Evolutionary conservation across 1,139 yeast genomes (phyloP).

Genomic region (Debaryomycetaceae sp.): DNA sequence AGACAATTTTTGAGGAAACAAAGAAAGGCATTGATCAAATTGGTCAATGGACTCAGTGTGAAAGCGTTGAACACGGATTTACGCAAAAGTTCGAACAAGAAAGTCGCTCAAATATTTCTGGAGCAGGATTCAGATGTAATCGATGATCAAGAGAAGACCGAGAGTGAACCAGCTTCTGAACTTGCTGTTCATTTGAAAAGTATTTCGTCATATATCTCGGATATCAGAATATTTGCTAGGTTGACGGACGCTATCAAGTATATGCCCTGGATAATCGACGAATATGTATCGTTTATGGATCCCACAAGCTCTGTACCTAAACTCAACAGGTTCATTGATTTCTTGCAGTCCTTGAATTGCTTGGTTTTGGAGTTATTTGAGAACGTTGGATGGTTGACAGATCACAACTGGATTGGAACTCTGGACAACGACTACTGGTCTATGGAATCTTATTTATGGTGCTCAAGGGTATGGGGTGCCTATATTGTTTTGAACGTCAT

Average conservation of each 20-base stretch:
- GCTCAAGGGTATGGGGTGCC: slow-evolving; percentile 56
- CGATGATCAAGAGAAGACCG: slow-evolving; percentile 2
- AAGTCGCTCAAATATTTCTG: slow-evolving; percentile 6
- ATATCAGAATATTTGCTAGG: slow-evolving; percentile 52
- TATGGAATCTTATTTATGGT: slow-evolving; percentile 44
- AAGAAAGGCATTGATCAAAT: slow-evolving; percentile 17
- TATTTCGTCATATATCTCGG: slow-evolving; percentile 47
- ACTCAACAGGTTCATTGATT: slow-evolving; percentile 33
- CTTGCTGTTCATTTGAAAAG: slow-evolving; percentile 39
- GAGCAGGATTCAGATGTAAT: not conserved
- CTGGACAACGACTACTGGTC: slow-evolving; percentile 42
- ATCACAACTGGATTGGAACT: slow-evolving; percentile 53
- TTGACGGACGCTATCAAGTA: slow-evolving; percentile 50
- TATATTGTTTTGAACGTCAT: slow-evolving; percentile 47
- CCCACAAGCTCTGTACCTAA: slow-evolving; percentile 25
- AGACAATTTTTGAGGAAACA: slow-evolving; percentile 27
- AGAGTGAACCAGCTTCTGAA: slow-evolving; percentile 15
- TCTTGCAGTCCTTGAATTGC: slow-evolving; percentile 42
- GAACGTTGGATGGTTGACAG: slow-evolving; percentile 57
- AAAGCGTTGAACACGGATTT: slow-evolving; percentile 15
- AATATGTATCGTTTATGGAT: slow-evolving; percentile 26
- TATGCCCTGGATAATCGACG: slow-evolving; percentile 48
- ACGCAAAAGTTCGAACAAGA: slow-evolving; percentile 14
- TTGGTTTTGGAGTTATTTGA: slow-evolving; percentile 49
- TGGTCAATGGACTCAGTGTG: slow-evolving; percentile 12